Conservation (phyloP, 305 asterid species). For the Fraxinus latifolia region DNA sequence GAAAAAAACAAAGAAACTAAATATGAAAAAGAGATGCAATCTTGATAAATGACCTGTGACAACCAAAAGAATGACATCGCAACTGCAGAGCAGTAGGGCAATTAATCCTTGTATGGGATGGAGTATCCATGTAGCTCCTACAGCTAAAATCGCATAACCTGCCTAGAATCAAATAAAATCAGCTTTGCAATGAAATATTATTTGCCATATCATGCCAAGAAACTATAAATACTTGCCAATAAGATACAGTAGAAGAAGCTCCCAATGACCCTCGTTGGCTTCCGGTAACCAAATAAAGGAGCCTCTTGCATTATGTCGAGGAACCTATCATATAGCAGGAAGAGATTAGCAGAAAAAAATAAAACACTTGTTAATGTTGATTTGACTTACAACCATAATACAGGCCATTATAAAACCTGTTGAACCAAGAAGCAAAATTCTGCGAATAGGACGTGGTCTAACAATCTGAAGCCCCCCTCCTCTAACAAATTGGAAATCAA, state of each 20-base stretch:
- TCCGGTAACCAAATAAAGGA: slow-evolving; percentile 90
- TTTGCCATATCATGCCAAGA: slow-evolving; percentile 3
- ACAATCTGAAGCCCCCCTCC: not conserved
- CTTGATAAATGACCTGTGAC: slow-evolving; percentile 55
- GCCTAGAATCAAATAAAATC: slow-evolving; percentile 63
- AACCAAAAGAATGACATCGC: slow-evolving; percentile 66
- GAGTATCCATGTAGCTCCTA: slow-evolving; percentile 76
- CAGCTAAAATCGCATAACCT: slow-evolving; percentile 86
- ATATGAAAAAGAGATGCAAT: slow-evolving; percentile 17
- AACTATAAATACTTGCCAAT: slow-evolving; percentile 59
- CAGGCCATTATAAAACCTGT: slow-evolving; percentile 13
- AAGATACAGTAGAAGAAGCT: slow-evolving; percentile 75
- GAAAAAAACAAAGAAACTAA: not conserved
- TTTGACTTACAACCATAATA: slow-evolving; percentile 9
- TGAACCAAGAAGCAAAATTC: not conserved
- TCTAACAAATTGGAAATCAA: not conserved
- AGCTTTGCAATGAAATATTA: slow-evolving; percentile 23
- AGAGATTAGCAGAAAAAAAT: slow-evolving; percentile 22
- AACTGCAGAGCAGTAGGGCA: slow-evolving; percentile 77
- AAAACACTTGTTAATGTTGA: not conserved
- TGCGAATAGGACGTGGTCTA: slow-evolving; percentile 3
- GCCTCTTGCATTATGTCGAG: slow-evolving; percentile 90
- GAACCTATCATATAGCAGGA: slow-evolving; percentile 52
- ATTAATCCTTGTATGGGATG: slow-evolving; percentile 46
- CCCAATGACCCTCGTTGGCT: slow-evolving; percentile 69